These are phyloP conservation scores for Cladorrhinum sp. DNA, from an alignment of 2,329 filamentous ascomycete species.

Conservation along the genomic window DNA sequence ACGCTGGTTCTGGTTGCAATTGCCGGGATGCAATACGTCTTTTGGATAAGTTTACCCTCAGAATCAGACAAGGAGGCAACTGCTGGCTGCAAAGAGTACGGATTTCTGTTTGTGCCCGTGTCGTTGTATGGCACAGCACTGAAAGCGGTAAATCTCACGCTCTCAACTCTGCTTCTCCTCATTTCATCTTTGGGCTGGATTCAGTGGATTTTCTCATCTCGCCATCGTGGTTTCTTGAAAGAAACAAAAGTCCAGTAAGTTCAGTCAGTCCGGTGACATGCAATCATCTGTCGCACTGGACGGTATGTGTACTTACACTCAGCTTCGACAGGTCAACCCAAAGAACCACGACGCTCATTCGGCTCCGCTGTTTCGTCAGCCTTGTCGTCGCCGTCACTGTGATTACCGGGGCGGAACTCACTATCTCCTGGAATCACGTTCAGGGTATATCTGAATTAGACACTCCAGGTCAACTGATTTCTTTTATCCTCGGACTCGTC, in stretches of 20 bases:
- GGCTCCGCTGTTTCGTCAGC: not conserved
- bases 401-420: not conserved
- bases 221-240: not conserved
- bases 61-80: not conserved
- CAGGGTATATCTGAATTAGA: not conserved
- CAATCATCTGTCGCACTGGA: too few species aligned
- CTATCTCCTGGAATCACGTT: not conserved
- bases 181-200: not conserved
- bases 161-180: not conserved
- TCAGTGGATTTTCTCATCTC: not conserved
- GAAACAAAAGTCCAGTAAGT: not conserved
- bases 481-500: not conserved
- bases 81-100: not conserved
- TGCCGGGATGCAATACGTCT: not conserved
- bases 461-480: not conserved
- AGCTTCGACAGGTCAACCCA: not conserved
- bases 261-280: not conserved
- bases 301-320: too few species aligned
- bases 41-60: not conserved
- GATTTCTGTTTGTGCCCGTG: not conserved
- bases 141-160: not conserved
- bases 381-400: not conserved
- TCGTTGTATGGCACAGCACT: not conserved
- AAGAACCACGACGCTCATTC: not conserved
- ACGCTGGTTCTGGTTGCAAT: not conserved